Evolutionary conservation across 2,329 filamentous ascomycete genomes (phyloP).

Genomic region (Xylariaceae sp.): DNA sequence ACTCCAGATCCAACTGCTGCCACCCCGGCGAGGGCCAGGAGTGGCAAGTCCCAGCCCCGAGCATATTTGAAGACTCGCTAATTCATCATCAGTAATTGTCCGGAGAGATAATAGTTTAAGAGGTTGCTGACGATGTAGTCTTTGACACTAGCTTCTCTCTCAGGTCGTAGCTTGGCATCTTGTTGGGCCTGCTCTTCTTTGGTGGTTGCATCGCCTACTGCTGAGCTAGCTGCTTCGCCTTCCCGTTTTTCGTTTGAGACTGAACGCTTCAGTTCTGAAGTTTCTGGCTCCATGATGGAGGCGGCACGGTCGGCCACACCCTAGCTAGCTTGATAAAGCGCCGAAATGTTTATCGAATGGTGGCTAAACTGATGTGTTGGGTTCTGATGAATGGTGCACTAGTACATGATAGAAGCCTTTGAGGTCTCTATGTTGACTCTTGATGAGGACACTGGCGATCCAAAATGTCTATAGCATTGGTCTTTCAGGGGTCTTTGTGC

Average conservation of each 20-base stretch:
- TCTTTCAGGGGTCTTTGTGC: no score
- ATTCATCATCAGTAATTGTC: slow-evolving; percentile 21
- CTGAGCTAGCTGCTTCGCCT: slow-evolving; percentile 9
- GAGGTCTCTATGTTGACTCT: no score
- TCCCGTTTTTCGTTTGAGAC: slow-evolving; percentile 1
- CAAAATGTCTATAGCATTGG: no score
- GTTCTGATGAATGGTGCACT: no score
- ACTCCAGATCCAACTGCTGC: slow-evolving; percentile 59
- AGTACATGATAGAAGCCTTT: no score
- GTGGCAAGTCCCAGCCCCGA: slow-evolving; percentile 56
- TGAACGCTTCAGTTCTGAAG: slow-evolving; percentile 20
- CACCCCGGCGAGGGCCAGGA: slow-evolving; percentile 53
- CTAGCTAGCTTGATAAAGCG: no score
- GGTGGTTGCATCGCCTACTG: slow-evolving; percentile 16
- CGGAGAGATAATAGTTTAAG: background rate
- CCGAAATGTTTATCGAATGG: no score
- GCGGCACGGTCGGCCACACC: no score
- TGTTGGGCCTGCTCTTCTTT: slow-evolving; percentile 39
- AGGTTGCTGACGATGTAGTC: slow-evolving; percentile 49
- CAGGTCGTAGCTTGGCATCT: slow-evolving; percentile 47
- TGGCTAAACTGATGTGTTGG: no score
- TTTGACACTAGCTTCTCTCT: slow-evolving; percentile 51
- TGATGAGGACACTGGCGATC: no score
- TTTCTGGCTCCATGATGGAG: slow-evolving; percentile 29
- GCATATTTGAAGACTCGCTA: slow-evolving; percentile 61